Conservation (phyloP, 139 green algal species). For the Asterochloris erici region DNA sequence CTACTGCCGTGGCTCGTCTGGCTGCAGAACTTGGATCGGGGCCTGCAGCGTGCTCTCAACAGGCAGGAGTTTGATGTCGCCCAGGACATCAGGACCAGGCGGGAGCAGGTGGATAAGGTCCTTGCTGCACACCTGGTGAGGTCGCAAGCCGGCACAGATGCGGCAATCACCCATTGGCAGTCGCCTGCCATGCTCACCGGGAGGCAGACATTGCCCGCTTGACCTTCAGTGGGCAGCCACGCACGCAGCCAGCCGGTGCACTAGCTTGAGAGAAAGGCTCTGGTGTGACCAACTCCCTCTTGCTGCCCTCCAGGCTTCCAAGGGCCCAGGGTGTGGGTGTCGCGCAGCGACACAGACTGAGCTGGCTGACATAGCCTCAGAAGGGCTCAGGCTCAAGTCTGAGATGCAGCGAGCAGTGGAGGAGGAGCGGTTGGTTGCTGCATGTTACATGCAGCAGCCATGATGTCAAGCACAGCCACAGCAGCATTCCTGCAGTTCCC, state of each 20-base stretch:
- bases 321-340: conserved; percentile 46
- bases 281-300: too few species aligned
- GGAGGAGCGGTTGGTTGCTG: conserved; percentile 40
- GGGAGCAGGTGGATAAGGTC: conserved; percentile 45
- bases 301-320: conserved; percentile 34
- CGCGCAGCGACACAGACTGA: conserved; percentile 28
- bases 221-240: too few species aligned
- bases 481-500: too few species aligned
- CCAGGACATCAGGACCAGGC: conserved; percentile 47
- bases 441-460: too few species aligned
- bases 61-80: conserved; percentile 72
- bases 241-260: too few species aligned
- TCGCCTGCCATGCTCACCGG: too few species aligned
- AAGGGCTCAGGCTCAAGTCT: conserved; percentile 53
- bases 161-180: not conserved
- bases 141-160: not conserved
- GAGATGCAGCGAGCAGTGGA: conserved; percentile 61
- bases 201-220: too few species aligned
- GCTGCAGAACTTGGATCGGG: conserved; percentile 39
- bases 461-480: not conserved
- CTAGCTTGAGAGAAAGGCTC: too few species aligned
- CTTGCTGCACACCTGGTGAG: conserved; percentile 1
- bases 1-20: not conserved
- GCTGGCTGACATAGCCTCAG: conserved; percentile 45
- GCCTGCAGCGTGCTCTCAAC: conserved; percentile 77